Evolutionary conservation across 139 green algal genomes (phyloP).

Genomic region (Desmodesmus armatus): DNA sequence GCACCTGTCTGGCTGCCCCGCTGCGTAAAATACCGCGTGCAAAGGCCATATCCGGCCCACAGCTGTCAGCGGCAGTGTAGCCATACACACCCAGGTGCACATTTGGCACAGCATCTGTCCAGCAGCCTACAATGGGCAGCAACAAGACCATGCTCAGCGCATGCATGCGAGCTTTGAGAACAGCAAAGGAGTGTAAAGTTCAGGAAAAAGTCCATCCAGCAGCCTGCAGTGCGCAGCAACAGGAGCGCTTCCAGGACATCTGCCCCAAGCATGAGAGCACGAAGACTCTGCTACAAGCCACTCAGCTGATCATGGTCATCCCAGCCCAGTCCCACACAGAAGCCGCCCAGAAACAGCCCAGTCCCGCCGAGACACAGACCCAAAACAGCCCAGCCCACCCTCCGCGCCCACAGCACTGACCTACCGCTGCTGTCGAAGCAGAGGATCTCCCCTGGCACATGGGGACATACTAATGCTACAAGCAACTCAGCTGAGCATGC

Average conservation of each 20-base stretch:
- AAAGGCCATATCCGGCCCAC: constrained; percentile 41
- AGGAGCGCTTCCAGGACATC: too few relatives aligned
- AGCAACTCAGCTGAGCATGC: constrained; percentile 5
- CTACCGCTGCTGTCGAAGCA: constrained; percentile 1
- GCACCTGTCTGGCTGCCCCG: neutral
- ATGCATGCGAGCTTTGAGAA: too few relatives aligned
- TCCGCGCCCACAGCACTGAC: neutral
- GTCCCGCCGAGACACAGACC: too few relatives aligned
- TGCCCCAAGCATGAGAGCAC: too few relatives aligned
- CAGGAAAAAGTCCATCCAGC: too few relatives aligned
- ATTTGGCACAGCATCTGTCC: constrained; percentile 15
- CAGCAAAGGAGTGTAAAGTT: too few relatives aligned
- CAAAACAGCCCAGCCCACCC: neutral
- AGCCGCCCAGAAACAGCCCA: too few relatives aligned
- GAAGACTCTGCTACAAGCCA: too few relatives aligned
- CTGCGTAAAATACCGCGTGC: neutral
- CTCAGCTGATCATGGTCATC: neutral
- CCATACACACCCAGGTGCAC: neutral
- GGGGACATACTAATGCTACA: neutral
- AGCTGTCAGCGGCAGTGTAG: constrained; percentile 14
- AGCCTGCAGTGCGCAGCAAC: too few relatives aligned
- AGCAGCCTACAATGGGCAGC: too few relatives aligned
- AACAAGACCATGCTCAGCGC: too few relatives aligned
- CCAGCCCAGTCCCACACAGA: too few relatives aligned
- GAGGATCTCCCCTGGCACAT: constrained; percentile 5